A percentile compares a stretch with the other conserved stretches of the same genome.
Conservation (phyloP, 139 green algal genomes). For the Coelastrella sp. region DNA sequence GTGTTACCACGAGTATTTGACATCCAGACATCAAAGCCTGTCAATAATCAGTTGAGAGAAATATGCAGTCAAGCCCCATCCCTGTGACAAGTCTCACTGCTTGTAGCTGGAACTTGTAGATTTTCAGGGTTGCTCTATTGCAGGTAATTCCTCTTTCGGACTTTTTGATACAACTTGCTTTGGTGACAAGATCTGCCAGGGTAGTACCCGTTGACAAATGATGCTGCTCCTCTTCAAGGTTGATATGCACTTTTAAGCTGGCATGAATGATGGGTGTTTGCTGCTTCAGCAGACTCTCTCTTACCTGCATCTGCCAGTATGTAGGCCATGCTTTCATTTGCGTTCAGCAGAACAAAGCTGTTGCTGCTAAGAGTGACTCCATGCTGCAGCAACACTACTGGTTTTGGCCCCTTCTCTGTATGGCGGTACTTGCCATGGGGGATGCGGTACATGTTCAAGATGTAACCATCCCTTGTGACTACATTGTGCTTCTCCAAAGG, state of each 20-base stretch:
- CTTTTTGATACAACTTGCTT: too few relatives aligned
- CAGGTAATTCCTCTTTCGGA: too few relatives aligned
- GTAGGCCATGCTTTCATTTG: slow-evolving; percentile 78
- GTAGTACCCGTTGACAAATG: too few relatives aligned
- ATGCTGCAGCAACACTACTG: slow-evolving; percentile 84
- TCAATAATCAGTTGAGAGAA: neutral
- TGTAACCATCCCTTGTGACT: slow-evolving; percentile 70
- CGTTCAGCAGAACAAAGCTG: slow-evolving; percentile 78
- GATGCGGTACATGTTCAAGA: slow-evolving; percentile 64
- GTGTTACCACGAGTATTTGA: slow-evolving; percentile 71
- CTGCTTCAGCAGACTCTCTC: too few relatives aligned
- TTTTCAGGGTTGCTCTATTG: too few relatives aligned
- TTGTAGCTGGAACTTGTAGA: too few relatives aligned
- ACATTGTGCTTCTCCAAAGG: slow-evolving; percentile 70
- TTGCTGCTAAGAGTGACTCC: slow-evolving; percentile 80
- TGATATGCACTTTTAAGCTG: too few relatives aligned
- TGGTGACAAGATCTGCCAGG: too few relatives aligned
- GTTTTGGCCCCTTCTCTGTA: slow-evolving; percentile 3
- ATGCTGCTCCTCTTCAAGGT: too few relatives aligned
- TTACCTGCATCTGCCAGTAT: slow-evolving; percentile 80
- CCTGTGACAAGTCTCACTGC: too few relatives aligned
- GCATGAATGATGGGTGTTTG: too few relatives aligned
- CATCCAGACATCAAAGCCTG: slow-evolving; percentile 80
- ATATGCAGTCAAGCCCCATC: too few relatives aligned
- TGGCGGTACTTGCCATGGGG: slow-evolving; percentile 49